These are phyloP conservation scores for Mucor saturninus DNA, from an alignment of 371 early-diverging fungal genomes.

Conservation along the genomic window DNA sequence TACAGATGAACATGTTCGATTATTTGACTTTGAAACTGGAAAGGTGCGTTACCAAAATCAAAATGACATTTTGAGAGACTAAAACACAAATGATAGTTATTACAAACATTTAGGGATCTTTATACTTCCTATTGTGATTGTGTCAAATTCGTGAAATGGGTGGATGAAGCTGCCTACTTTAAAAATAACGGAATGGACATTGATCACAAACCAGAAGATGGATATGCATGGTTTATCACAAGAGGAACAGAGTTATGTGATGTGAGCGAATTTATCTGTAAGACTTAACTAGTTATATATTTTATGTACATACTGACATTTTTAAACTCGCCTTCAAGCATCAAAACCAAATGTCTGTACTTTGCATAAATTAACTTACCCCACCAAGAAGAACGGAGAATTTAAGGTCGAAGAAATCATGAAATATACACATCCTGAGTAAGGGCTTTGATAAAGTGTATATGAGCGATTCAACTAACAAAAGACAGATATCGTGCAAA, in stretches of 20 bases:
- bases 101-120: slow-evolving; percentile 80
- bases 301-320: background rate
- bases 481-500: slow-evolving; percentile 77
- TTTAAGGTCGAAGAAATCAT: slow-evolving; percentile 78
- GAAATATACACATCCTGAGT: slow-evolving; percentile 78
- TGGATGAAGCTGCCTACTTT: slow-evolving; percentile 53
- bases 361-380: slow-evolving; percentile 82
- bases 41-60: slow-evolving; percentile 24
- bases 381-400: slow-evolving; percentile 60
- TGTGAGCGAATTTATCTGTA: slow-evolving; percentile 79
- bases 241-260: slow-evolving; percentile 91
- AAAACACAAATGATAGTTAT: slow-evolving; percentile 36
- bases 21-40: slow-evolving; percentile 86
- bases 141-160: slow-evolving; percentile 76
- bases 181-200: slow-evolving; percentile 10
- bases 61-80: too few species aligned
- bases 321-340: slow-evolving; percentile 43
- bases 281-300: slow-evolving; percentile 16
- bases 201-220: slow-evolving; percentile 16
- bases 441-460: slow-evolving; percentile 20
- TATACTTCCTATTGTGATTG: slow-evolving; percentile 93
- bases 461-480: background rate
- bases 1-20: slow-evolving; percentile 81
- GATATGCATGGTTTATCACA: slow-evolving; percentile 79
- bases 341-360: slow-evolving; percentile 82